phyloP scores from a whole-genome alignment of 495 filamentous ascomycete genomes.

The Evernia prunastri region DNA sequence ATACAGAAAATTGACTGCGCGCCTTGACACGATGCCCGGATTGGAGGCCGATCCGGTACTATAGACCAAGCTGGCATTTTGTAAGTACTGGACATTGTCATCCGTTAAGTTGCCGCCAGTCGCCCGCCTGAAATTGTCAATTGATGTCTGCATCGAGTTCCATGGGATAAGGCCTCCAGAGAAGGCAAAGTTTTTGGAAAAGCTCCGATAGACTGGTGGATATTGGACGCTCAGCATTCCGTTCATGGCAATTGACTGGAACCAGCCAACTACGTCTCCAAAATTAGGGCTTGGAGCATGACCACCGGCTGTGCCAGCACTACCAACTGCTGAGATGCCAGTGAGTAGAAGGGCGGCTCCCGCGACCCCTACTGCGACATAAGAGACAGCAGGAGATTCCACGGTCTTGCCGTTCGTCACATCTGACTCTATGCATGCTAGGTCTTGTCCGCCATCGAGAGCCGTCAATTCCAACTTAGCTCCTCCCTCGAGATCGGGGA shows the following conservation, averaged over 20 bases:
- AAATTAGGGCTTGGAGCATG: constrained; percentile 75
- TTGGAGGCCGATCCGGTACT: constrained; percentile 42
- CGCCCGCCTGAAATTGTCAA: constrained; percentile 71
- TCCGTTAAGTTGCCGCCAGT: constrained; percentile 85
- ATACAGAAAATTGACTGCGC: constrained; percentile 46
- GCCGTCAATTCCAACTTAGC: constrained; percentile 71
- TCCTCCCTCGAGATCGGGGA: constrained; percentile 85
- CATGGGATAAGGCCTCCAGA: constrained; percentile 80
- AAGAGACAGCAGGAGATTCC: constrained; percentile 67
- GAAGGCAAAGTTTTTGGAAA: constrained; percentile 89
- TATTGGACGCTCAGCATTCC: constrained; percentile 91
- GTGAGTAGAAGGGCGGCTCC: constrained; percentile 72
- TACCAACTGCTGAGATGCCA: constrained; percentile 62
- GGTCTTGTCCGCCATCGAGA: constrained; percentile 48
- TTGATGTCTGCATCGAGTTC: constrained; percentile 69
- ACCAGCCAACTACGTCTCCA: constrained; percentile 78
- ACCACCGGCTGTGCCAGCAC: constrained; percentile 57
- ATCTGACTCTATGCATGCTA: constrained; percentile 78
- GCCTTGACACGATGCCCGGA: constrained; percentile 43
- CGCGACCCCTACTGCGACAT: constrained; percentile 80
- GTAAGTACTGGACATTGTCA: constrained; percentile 67
- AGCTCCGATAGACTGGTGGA: constrained; percentile 78
- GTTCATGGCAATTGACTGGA: constrained; percentile 89
- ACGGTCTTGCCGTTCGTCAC: constrained; percentile 84
- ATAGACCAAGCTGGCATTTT: constrained; percentile 65